Conservation (phyloP, 345 rosid species). For the Populus davidiana region DNA sequence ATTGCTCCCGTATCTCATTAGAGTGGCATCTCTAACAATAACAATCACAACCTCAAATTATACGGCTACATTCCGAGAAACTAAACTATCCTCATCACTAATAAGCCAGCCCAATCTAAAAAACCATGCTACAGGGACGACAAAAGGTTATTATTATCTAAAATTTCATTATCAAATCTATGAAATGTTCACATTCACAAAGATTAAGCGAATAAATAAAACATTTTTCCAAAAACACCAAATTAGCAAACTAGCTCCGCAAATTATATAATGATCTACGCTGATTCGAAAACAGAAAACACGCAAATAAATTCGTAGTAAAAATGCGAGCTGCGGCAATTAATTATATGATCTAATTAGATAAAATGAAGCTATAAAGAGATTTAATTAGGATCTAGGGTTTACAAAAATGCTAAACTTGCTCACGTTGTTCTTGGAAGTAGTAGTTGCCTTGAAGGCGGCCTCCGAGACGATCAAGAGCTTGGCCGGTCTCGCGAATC, state of each 20-base stretch:
- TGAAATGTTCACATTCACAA: neutral
- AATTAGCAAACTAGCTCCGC: neutral
- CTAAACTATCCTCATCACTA: neutral
- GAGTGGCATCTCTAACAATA: neutral
- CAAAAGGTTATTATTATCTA: neutral
- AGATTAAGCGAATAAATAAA: neutral
- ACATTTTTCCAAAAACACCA: neutral
- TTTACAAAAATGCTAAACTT: neutral
- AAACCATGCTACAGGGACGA: neutral
- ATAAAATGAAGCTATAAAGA: neutral
- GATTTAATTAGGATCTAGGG: constrained; percentile 4
- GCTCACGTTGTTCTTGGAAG: constrained; percentile 80
- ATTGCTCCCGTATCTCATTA: neutral
- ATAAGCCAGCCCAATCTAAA: neutral
- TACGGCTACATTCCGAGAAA: neutral
- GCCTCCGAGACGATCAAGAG: constrained; percentile 90
- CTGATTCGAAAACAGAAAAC: neutral
- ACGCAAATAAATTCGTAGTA: neutral
- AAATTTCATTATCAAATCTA: neutral
- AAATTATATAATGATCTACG: neutral
- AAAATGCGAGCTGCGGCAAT: neutral
- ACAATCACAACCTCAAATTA: neutral
- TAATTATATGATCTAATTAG: neutral
- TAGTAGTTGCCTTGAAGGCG: constrained; percentile 80
- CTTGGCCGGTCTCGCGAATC: constrained; percentile 95